phyloP scores from a whole-genome alignment of 805 yeast genomes.

The Starmera dryadoides region DNA sequence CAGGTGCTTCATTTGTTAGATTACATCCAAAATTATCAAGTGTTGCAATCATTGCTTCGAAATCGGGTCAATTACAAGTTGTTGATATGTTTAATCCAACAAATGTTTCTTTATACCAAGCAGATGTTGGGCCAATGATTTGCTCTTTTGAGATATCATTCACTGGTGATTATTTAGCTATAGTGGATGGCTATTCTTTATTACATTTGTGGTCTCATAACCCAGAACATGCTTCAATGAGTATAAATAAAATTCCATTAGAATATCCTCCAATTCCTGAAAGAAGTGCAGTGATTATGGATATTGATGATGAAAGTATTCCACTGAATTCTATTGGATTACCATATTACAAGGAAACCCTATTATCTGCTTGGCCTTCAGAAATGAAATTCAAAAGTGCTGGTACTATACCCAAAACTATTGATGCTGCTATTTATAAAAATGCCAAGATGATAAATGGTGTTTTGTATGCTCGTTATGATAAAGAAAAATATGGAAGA shows the following conservation, averaged over 20 bases:
- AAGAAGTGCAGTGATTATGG: conserved; percentile 23
- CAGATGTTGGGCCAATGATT: conserved; percentile 38
- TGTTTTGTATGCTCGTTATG: conserved; percentile 43
- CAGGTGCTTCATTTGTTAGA: conserved; percentile 80
- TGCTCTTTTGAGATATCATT: conserved; percentile 27
- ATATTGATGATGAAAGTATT: conserved; percentile 34
- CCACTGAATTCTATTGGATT: conserved; percentile 74
- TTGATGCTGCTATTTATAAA: conserved; percentile 39
- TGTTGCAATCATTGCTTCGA: conserved; percentile 65
- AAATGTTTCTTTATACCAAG: conserved; percentile 56
- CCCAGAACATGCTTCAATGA: conserved; percentile 34
- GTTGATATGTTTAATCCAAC: conserved; percentile 80
- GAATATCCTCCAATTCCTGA: conserved; percentile 46
- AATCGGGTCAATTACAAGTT: conserved; percentile 76
- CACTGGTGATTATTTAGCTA: conserved; percentile 70
- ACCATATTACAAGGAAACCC: conserved; percentile 75
- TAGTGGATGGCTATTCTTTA: conserved; percentile 43
- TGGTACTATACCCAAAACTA: conserved; percentile 51
- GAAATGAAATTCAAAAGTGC: conserved; percentile 52
- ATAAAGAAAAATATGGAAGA: conserved; percentile 47
- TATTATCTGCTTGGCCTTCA: conserved; percentile 76
- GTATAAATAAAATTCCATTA: conserved; percentile 36
- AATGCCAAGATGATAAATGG: conserved; percentile 29
- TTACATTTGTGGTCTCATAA: conserved; percentile 60
- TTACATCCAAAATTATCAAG: conserved; percentile 85